Evolutionary conservation across 108 stramenopile species (phyloP).

Genomic region (Nitzschia putrida): DNA sequence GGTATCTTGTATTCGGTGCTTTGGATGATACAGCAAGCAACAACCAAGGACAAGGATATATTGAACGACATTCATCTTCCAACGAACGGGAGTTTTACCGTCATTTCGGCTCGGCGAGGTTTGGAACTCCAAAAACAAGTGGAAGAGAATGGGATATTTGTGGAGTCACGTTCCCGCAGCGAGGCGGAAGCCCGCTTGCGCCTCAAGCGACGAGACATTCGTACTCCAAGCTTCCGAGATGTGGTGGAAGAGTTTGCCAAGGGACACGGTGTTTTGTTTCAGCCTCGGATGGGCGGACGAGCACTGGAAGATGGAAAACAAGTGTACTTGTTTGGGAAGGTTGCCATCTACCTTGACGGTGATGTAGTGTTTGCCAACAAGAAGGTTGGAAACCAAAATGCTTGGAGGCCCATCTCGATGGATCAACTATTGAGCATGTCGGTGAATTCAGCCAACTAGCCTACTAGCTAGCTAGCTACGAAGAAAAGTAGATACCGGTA

Average conservation of each 20-base stretch:
- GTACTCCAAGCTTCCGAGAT: conserved; percentile 56
- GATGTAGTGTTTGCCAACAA: conserved; percentile 63
- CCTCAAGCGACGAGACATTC: conserved; percentile 15
- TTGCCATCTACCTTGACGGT: conserved; percentile 72
- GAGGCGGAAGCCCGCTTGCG: conserved; percentile 39
- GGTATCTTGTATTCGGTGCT: conserved; percentile 67
- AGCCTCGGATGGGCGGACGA: conserved; percentile 63
- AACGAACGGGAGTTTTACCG: conserved; percentile 5
- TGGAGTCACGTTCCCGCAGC: conserved; percentile 41
- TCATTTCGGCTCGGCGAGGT: conserved; percentile 54
- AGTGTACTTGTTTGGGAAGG: conserved; percentile 70
- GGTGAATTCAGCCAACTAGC: no score
- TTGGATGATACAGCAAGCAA: conserved; percentile 57
- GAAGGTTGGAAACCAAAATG: conserved; percentile 15
- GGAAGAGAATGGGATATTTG: conserved; percentile 30
- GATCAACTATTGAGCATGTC: conserved; percentile 42
- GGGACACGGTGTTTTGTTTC: conserved; percentile 60
- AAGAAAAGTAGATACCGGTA: no score
- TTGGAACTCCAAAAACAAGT: conserved; percentile 29
- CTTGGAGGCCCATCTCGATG: conserved; percentile 67
- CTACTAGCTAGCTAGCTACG: no score
- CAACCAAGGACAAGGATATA: conserved; percentile 27
- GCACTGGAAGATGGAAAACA: conserved; percentile 73
- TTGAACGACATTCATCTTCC: conserved; percentile 43
- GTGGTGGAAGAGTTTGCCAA: conserved; percentile 74